Evolutionary conservation across 1,284 basidiomycete species (phyloP), one percentile per base, ranked within the genome.

Genomic region (Neonothopanus nambi): DNA sequence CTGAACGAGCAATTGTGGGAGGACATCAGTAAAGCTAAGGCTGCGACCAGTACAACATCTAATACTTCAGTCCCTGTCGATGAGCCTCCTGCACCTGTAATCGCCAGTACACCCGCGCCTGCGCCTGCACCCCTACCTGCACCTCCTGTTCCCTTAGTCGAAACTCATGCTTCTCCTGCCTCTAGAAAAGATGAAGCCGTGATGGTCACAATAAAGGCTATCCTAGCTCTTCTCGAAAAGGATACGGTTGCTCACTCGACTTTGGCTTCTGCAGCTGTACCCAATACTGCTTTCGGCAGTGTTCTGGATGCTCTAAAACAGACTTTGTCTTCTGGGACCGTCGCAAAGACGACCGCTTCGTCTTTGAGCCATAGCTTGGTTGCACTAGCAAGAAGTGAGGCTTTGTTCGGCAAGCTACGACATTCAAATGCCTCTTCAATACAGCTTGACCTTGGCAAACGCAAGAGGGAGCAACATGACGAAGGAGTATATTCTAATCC

Each of bases 401-500:
- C 67, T 11, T 75, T 89, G 9, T 89, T 89, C 63, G 78, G 82
- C 1, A 79, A 75, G 17, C 72, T 87, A 54, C 79, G 80, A 35
- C 80, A 80, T 54, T 85, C 84, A 6, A 79, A 83, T 54, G 78
- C 81, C 12, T 69, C 84, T 20, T 74, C 78, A 1, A 72, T 82
- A 2, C 79, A 85, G 58, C 74, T 80, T 3, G 79, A 82, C 65
- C 81, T 77, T 61, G 81, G 83, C 15, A 88, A 89, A 67, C 80
- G 87, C 38, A 87, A 87, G 67, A 79, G 85, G 7, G 83, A 83
- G 49, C 77, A 79, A 52, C 68, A 63, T 17, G 83, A 83, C 37
- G 79, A 78, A 45, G 72, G 70, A 39, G 56, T 37, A 11, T 33
- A 39, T n/a, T n/a, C 26, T 26, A 65, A 67, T 6, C 51, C 57